Evolutionary conservation across 2,329 filamentous ascomycete genomes (phyloP), one percentile per base, ranked within the genome.

Genomic region (Penicillium sclerotigenum): DNA sequence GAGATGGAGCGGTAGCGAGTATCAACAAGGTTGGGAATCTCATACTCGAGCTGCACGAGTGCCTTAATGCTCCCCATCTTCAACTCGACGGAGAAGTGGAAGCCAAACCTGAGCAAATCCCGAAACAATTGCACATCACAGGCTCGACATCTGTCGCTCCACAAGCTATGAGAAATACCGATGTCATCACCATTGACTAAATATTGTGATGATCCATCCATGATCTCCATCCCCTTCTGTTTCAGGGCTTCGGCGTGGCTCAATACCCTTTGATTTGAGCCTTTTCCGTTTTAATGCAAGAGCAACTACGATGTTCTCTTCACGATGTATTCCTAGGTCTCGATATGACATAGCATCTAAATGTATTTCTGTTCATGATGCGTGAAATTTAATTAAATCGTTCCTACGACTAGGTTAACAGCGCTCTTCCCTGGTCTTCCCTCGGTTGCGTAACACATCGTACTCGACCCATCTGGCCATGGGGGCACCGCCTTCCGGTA

Each of bases 401-500:
- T 24, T 45, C 31, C 22, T 29, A 40, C 13, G 49, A 38, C 24
- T 29, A 34, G 13, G 37, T 49, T 63, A 87, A 61, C 86, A 84
- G 38, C 80, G 76, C 63, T 83, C 83, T 71, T 90, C 87, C 70
- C 80, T 84, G 11, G 89, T 71, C 66, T 71, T 82, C 1, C 88
- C 89, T 59, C 77, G 73, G 54, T 81, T 79, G 47, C 79, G 81
- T 26, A 84, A 81, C 41, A 90, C 73, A 73, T 89, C 88, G 77
- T 93, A 97, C 76, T 97, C 94, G 1, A 93, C 81, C 93, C 94
- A 97, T 59, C 87, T 82, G 6, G 86, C 89, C 7, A 87, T 83
- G 4, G 86, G 85, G 60, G 85, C 83, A 51, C 86, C 81, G 0
- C 87, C 87, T 0, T 83, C 78, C 0, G 90, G 86, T 24, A 95